phyloP scores from a whole-genome alignment of 345 rosid species.

The Gossypium arboreum region DNA sequence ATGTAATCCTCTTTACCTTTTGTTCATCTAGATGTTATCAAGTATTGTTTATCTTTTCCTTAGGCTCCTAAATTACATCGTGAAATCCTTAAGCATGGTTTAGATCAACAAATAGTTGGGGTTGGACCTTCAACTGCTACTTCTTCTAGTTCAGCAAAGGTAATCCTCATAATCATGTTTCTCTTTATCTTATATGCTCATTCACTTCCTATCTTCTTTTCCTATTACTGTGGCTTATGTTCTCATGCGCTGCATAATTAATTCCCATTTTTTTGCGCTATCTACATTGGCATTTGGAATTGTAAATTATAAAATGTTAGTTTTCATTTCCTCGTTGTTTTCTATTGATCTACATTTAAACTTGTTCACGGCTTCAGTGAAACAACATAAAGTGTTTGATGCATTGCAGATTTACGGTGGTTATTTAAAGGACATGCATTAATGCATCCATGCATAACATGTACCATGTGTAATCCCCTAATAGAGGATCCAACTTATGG shows the following conservation, averaged over 20 bases:
- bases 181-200: background rate
- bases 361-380: background rate
- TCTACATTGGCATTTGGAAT: background rate
- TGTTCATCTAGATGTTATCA: background rate
- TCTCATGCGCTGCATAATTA: background rate
- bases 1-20: background rate
- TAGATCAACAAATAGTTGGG: constrained; percentile 38
- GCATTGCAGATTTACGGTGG: background rate
- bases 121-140: constrained; percentile 46
- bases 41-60: background rate
- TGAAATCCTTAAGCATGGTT: constrained; percentile 56
- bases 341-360: background rate
- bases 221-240: background rate
- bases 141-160: constrained; percentile 34
- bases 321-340: background rate
- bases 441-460: background rate
- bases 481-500: background rate
- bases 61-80: constrained; percentile 74
- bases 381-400: background rate
- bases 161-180: constrained; percentile 18
- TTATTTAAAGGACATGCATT: background rate
- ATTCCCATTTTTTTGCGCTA: background rate
- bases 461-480: background rate
- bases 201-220: background rate
- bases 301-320: background rate